phyloP scores from a whole-genome alignment of 257 asterid genomes.

The Ajuga chamaepitys region DNA sequence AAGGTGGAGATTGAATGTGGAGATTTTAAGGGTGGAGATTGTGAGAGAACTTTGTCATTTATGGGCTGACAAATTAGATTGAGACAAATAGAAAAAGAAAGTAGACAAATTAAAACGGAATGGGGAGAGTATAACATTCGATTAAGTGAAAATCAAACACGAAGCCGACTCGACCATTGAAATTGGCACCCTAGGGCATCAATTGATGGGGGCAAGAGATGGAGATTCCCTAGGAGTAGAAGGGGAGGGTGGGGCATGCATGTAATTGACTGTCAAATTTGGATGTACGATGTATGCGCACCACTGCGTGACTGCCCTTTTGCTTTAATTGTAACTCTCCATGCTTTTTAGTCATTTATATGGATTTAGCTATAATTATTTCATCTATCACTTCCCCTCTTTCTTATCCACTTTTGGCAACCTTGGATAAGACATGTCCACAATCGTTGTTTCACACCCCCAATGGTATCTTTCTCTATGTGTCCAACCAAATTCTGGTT shows the following conservation, averaged over 20 bases:
- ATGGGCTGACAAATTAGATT: too few species aligned
- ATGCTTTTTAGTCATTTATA: slow-evolving; percentile 34
- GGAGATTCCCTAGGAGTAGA: slow-evolving; percentile 13
- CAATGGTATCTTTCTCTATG: background rate
- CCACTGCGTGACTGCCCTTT: background rate
- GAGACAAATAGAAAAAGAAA: too few species aligned
- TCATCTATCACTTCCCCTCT: slow-evolving; percentile 30
- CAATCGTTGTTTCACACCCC: background rate
- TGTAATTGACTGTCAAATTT: slow-evolving; percentile 18
- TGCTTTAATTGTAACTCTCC: background rate
- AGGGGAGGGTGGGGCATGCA: slow-evolving; percentile 20
- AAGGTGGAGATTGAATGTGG: too few species aligned
- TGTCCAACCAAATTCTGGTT: too few species aligned
- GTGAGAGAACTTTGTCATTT: too few species aligned
- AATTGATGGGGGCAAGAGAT: slow-evolving; percentile 4
- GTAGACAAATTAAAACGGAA: too few species aligned
- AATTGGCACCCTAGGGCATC: too few species aligned
- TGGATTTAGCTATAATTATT: slow-evolving; percentile 51
- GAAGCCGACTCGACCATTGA: too few species aligned
- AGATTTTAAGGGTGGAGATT: too few species aligned
- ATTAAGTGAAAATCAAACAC: too few species aligned
- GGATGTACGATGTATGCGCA: slow-evolving; percentile 7
- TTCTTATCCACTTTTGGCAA: slow-evolving; percentile 26
- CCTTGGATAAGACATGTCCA: slow-evolving; percentile 27
- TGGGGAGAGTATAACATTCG: too few species aligned